Percentiles rank a stretch among this genome's conserved stretches.
These are phyloP conservation scores for Neurospora sp. DNA, from an alignment of 495 filamentous ascomycete species.

Conservation along the genomic window DNA sequence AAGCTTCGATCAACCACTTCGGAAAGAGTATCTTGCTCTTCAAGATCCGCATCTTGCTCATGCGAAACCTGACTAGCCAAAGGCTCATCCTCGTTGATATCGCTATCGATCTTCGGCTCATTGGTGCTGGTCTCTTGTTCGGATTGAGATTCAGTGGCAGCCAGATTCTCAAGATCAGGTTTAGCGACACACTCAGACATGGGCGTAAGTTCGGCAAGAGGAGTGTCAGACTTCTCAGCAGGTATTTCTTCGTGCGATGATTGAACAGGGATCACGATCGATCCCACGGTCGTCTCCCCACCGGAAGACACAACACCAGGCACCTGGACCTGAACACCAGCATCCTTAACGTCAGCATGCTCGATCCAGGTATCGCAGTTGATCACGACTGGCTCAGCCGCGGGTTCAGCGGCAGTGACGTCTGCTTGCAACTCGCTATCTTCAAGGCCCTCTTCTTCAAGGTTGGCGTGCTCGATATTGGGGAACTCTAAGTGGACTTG, in stretches of 20 bases:
- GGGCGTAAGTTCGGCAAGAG: neutral
- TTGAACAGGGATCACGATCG: neutral
- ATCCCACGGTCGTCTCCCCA: neutral
- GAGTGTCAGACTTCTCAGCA: neutral
- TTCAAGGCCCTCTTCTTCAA: neutral
- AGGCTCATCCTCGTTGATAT: neutral
- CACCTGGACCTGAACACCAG: neutral
- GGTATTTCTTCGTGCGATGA: neutral
- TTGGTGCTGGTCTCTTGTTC: neutral
- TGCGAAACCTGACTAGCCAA: neutral
- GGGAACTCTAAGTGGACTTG: neutral
- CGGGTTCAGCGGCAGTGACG: neutral
- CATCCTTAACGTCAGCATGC: neutral
- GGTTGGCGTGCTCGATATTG: neutral
- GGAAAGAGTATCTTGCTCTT: neutral
- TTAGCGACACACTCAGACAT: neutral
- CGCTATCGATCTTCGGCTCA: neutral
- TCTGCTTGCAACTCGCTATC: neutral
- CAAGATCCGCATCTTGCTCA: neutral
- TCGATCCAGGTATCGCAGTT: neutral
- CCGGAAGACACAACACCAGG: neutral
- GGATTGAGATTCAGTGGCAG: neutral
- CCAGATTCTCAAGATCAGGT: neutral
- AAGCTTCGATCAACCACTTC: neutral
- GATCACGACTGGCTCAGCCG: neutral